Evolutionary conservation across 2,329 filamentous ascomycete genomes (phyloP), one percentile per base, ranked within the genome.

Genomic region (Colletotrichum sp.): DNA sequence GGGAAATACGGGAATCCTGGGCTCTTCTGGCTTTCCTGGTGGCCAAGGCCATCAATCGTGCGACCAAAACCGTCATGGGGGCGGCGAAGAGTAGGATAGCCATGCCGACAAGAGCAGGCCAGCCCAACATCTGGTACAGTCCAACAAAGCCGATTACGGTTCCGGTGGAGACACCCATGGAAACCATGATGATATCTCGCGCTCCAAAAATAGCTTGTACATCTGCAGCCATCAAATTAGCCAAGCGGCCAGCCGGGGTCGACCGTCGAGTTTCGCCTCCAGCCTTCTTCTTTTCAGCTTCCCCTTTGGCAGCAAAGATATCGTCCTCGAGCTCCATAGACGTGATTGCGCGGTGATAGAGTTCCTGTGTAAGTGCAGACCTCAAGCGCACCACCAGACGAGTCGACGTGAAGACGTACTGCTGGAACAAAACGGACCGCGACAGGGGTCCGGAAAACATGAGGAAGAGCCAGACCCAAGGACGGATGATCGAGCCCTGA

Each of bases 261-360:
- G 85, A 82, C 16, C 82, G 79, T 6, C 63, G 44, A 2, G 64
- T 36, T 55, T 82, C 78, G 4, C 77, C 76, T 28, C 59, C 59
- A 9, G 82, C 83, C 60, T 82, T 81, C 12, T 82, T 79, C 55
- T 80, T 75, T 44, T 79, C 67, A 26, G 59, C 34, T 8, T 70
- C 59, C 69, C 78, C 79, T 69, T 79, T 82, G 28, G 77, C 80
- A 13, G 84, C 83, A 75, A 89, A 89, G 2, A 87, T 85, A 68
- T 91, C 89, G n/a, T 91, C 88, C 64, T 91, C 88, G 57, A 91
- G 83, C 75, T 90, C 89, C 88, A 90, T 90, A 2, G 90, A 91
- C 10, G 84, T 84, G 78, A 92, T 85, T 4, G 90, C 90, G 60
- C 87, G 88, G 77, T 88, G 87, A 78, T 92, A 92, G 12, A 92